Evolutionary conservation across 495 filamentous ascomycete species (phyloP).

Genomic region (Xylaria nigripes): DNA sequence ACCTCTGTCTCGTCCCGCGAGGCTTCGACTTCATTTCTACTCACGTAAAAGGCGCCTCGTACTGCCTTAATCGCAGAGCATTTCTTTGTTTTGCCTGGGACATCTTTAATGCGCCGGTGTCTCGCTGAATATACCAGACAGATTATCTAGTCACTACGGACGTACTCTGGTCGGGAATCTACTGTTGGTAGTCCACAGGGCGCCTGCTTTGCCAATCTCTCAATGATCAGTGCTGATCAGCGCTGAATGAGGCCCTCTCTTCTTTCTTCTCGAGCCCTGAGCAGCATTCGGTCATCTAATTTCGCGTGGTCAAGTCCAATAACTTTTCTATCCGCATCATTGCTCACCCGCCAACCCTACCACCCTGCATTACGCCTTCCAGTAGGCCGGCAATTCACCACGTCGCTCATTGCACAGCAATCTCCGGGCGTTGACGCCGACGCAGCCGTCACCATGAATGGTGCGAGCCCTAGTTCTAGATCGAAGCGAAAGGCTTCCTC

Average conservation of each 20-base stretch:
- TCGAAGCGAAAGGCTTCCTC: conserved; percentile 43
- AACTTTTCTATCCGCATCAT: neutral
- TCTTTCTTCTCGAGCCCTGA: conserved; percentile 6
- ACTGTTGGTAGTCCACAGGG: neutral
- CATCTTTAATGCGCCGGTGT: neutral
- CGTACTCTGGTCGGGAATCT: too few species aligned
- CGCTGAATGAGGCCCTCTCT: conserved; percentile 9
- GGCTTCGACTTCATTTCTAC: neutral
- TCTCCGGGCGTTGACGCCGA: neutral
- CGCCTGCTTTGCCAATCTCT: neutral
- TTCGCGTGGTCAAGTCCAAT: neutral
- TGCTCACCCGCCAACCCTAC: neutral
- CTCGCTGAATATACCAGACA: neutral
- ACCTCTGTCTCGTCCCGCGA: neutral
- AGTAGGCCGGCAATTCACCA: neutral
- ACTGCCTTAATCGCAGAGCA: neutral
- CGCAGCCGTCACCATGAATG: conserved; percentile 31
- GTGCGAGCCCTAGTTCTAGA: conserved; percentile 29
- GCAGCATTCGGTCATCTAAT: neutral
- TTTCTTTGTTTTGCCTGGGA: neutral
- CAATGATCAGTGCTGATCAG: conserved; percentile 2
- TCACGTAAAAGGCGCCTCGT: too few species aligned
- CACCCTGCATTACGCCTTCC: neutral
- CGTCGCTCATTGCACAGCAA: neutral
- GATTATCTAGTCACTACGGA: too few species aligned